These are phyloP conservation scores for Scheffersomyces segobiensis DNA, from an alignment of 1,139 yeast species.

Conservation along the genomic window DNA sequence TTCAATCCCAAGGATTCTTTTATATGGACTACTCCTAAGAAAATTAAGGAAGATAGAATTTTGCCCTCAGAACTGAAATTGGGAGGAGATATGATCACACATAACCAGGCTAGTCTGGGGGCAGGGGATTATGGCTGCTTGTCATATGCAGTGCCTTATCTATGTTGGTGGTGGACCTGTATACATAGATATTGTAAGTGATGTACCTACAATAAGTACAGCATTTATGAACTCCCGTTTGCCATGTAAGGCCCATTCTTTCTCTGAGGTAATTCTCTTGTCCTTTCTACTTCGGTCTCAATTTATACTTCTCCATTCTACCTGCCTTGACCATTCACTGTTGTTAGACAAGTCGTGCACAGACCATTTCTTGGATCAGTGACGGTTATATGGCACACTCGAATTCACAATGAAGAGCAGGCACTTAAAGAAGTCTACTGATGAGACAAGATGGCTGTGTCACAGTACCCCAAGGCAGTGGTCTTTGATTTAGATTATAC, in stretches of 20 bases:
- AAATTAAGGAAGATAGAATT: not conserved
- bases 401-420: not conserved
- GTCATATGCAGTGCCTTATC: not conserved
- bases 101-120: not conserved
- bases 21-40: not conserved
- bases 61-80: not conserved
- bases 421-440: too few species aligned
- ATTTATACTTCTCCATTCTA: too few species aligned
- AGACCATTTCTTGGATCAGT: too few species aligned
- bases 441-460: not conserved
- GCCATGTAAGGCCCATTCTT: too few species aligned
- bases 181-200: too few species aligned
- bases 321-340: too few species aligned
- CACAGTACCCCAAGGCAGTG: constrained; percentile 54
- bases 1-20: not conserved
- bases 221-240: too few species aligned
- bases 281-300: too few species aligned
- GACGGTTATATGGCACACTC: not conserved
- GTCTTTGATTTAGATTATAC: constrained; percentile 80
- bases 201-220: too few species aligned
- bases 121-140: not conserved
- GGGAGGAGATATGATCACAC: not conserved
- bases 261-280: too few species aligned
- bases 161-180: too few species aligned
- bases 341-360: too few species aligned